Conservation (phyloP, 139 green algal genomes). For the Zygnema circumcarinatum region DNA sequence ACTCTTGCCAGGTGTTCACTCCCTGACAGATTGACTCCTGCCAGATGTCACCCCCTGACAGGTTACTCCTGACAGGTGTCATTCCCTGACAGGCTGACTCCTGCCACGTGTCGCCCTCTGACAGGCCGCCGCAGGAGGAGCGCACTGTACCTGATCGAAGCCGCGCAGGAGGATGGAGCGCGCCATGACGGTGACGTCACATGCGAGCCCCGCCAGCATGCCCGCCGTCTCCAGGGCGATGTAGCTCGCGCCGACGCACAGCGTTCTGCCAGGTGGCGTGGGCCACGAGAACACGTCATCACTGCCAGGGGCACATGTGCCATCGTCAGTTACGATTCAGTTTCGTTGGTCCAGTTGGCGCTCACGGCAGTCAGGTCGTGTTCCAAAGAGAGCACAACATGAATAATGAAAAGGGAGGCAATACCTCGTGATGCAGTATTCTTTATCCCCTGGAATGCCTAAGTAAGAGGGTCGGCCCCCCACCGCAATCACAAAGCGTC, state of each 20-base stretch:
- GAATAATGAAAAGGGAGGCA: constrained; percentile 18
- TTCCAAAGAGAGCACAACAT: not conserved
- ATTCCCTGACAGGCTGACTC: too few species aligned
- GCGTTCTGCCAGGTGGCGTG: constrained; percentile 63
- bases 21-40: too few species aligned
- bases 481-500: constrained; percentile 66
- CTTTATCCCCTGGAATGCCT: constrained; percentile 65
- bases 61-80: too few species aligned
- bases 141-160: constrained; percentile 65
- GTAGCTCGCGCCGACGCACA: constrained; percentile 66
- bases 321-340: not conserved
- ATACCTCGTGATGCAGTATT: constrained; percentile 68
- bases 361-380: not conserved
- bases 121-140: too few species aligned
- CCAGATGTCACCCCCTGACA: too few species aligned
- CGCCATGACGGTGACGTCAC: constrained; percentile 62
- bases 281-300: constrained; percentile 68
- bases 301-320: not conserved
- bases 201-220: constrained; percentile 64
- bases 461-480: constrained; percentile 70
- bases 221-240: constrained; percentile 69
- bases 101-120: too few species aligned
- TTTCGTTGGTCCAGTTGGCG: not conserved
- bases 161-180: constrained; percentile 66
- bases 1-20: too few species aligned